phyloP scores from a whole-genome alignment of 1,284 basidiomycete genomes.

The Trametes sp. region DNA sequence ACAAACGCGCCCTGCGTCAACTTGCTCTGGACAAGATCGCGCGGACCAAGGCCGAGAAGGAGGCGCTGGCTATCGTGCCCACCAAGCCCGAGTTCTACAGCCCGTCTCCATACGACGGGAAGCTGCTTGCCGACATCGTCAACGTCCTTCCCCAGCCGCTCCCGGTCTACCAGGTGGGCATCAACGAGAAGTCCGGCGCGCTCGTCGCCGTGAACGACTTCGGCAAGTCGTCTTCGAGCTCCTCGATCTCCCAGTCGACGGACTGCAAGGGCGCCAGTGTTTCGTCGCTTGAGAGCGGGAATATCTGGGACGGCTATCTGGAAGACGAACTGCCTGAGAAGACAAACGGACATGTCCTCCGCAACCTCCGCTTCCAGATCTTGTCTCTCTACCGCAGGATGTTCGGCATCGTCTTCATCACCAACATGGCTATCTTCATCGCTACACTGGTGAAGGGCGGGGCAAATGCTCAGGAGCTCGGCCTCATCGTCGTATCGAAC shows the following conservation, averaged over 20 bases:
- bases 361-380: slow-evolving; percentile 61
- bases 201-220: slow-evolving; percentile 23
- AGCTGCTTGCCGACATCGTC: slow-evolving; percentile 32
- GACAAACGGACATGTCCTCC: slow-evolving; percentile 51
- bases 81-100: slow-evolving; percentile 35
- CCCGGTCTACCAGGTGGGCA: slow-evolving; percentile 32
- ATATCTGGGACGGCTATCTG: slow-evolving; percentile 58
- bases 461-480: slow-evolving; percentile 54
- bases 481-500: slow-evolving; percentile 58
- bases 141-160: slow-evolving; percentile 28
- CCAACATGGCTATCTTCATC: slow-evolving; percentile 62
- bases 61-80: slow-evolving; percentile 28
- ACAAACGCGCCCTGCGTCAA: slow-evolving; percentile 57
- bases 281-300: slow-evolving; percentile 37
- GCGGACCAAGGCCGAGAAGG: slow-evolving; percentile 24
- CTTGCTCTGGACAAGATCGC: slow-evolving; percentile 46
- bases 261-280: slow-evolving; percentile 25
- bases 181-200: slow-evolving; percentile 20
- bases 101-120: slow-evolving; percentile 33
- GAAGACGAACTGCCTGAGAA: slow-evolving; percentile 60
- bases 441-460: slow-evolving; percentile 48
- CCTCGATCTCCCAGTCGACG: slow-evolving; percentile 16
- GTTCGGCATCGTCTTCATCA: slow-evolving; percentile 62
- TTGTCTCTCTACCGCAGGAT: slow-evolving; percentile 64
- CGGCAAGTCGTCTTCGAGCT: slow-evolving; percentile 15